Base-by-base conservation (phyloP, 2,329 filamentous ascomycete genomes). In the Arthrobotrys conoides region DNA sequence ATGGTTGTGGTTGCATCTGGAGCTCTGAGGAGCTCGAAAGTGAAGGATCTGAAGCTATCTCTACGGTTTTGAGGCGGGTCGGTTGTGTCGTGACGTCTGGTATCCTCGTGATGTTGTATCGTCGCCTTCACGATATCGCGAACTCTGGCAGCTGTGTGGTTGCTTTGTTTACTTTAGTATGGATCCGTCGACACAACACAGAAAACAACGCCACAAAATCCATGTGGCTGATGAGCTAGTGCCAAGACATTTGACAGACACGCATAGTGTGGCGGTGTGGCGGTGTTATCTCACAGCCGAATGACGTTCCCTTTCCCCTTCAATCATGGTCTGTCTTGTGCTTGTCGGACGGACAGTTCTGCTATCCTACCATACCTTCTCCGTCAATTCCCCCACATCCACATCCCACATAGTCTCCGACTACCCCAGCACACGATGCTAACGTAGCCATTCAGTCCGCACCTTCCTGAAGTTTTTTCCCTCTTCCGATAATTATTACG, bases 401-500 rank as follows among this genome's bases (percentile, higher is more conserved):
- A 18, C 44, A 46, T 46, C 44, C 44, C 44, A 46, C 44, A 46
- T 46, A 46, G 44, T 44, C 48, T 24, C 48, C 48, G 48, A 20
- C 20, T 27, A 33, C 41, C 20, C 41, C 5, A n/a, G 36, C 66
- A 36, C 38, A 41, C 48, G 49, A 41, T 67, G 70, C 61, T 73
- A 36, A 71, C 46, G 61, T 73, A 36, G 64, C 33, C 46, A 16
- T 18, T 49, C 51, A 16, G 12, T 33, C n/a, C 38, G 36, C 46
- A 68, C 71, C 64, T 75, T 68, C 71, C 71, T 63, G 16, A 71
- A 64, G n/a, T 61, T 41, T 71, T 24, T 33, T 44, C 36, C 3
- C 30, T 36, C 44, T 61, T 18, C 18, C 2, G 55, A 61, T 44
- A 61, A 44, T 44, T 44, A 61, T 73, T 73, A 72, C 70, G 70